Conservation (phyloP, 192 early-diverging fungal species). For the Backusella luteola region DNA sequence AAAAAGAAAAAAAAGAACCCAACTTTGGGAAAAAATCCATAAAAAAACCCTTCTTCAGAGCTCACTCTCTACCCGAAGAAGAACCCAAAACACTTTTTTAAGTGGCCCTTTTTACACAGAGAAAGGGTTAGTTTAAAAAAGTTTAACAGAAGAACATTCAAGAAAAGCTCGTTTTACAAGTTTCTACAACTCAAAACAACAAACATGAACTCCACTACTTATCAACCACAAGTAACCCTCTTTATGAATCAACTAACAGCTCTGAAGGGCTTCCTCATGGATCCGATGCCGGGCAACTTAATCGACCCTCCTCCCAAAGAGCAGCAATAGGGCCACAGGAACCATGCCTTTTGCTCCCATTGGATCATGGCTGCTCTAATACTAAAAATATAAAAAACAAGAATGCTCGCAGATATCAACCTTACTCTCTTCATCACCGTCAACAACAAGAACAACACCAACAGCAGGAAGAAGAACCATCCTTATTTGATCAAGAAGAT, state of each 20-base stretch:
- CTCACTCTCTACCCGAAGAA: neutral
- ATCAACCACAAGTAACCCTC: neutral
- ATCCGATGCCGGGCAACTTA: neutral
- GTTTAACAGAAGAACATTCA: neutral
- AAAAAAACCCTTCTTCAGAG: neutral
- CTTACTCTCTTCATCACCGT: neutral
- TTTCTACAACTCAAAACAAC: neutral
- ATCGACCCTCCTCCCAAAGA: neutral
- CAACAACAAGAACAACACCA: neutral
- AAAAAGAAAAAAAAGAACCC: neutral
- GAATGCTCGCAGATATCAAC: neutral
- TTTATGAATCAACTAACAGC: neutral
- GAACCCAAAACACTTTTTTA: neutral
- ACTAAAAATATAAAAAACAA: neutral
- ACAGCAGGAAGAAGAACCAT: neutral
- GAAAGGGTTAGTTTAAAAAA: slow-evolving; percentile 3
- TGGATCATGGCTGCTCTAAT: neutral
- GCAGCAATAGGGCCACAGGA: neutral
- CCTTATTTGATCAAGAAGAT: neutral
- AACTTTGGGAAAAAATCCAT: neutral
- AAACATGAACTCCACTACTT: neutral
- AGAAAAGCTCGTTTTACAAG: neutral
- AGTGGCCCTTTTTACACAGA: slow-evolving; percentile 7
- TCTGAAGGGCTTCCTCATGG: neutral
- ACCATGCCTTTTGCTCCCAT: neutral